phyloP scores from a whole-genome alignment of 352 stramenopile species.

The Thalassiosira livingstoniorum region DNA sequence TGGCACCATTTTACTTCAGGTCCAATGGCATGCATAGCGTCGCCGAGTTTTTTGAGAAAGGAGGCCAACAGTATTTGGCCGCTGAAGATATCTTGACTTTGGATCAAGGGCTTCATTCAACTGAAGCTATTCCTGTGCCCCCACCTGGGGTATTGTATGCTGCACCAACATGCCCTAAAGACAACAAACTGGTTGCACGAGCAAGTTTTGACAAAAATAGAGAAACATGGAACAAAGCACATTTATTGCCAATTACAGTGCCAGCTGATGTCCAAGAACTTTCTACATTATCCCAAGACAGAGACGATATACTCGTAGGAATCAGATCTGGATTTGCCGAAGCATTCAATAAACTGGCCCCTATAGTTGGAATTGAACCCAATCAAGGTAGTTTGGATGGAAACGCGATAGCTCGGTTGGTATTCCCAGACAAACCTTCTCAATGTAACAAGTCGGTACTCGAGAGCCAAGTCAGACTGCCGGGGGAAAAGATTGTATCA shows the following conservation, averaged over 20 bases:
- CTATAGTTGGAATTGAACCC: slow-evolving; percentile 54
- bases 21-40: slow-evolving; percentile 69
- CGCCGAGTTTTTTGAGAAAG: slow-evolving; percentile 78
- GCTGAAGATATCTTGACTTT: slow-evolving; percentile 80
- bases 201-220: slow-evolving; percentile 32
- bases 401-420: slow-evolving; percentile 50
- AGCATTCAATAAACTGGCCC: slow-evolving; percentile 75
- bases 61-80: slow-evolving; percentile 83
- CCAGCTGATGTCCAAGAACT: slow-evolving; percentile 69
- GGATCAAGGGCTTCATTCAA: slow-evolving; percentile 60
- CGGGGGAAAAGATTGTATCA: slow-evolving; percentile 56
- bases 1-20: slow-evolving; percentile 80
- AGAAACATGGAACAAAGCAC: slow-evolving; percentile 64
- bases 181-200: slow-evolving; percentile 19
- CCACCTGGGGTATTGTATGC: slow-evolving; percentile 77
- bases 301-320: slow-evolving; percentile 69
- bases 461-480: slow-evolving; percentile 31
- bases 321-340: slow-evolving; percentile 74
- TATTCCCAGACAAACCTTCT: slow-evolving; percentile 50
- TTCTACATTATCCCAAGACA: slow-evolving; percentile 67
- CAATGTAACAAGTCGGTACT: slow-evolving; percentile 30
- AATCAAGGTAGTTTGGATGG: slow-evolving; percentile 38
- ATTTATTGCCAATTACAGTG: slow-evolving; percentile 77
- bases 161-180: slow-evolving; percentile 34
- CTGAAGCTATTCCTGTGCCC: slow-evolving; percentile 67